phyloP scores from a whole-genome alignment of 306 rosid species.

The Corylus avellana region DNA sequence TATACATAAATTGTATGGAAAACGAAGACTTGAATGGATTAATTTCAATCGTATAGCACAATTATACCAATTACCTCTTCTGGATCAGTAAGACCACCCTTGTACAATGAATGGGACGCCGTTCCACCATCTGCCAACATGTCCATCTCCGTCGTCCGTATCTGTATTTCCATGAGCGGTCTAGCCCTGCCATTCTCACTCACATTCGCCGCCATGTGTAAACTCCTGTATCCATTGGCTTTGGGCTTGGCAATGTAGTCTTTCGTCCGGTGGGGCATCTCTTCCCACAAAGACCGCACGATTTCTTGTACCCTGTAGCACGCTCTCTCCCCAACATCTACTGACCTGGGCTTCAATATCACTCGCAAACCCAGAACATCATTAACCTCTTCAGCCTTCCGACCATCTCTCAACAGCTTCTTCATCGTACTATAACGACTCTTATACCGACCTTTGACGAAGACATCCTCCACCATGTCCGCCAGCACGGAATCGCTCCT shows the following conservation, averaged over 20 bases:
- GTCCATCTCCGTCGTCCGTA: constrained; percentile 87
- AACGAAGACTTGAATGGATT: neutral
- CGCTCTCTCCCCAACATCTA: constrained; percentile 64
- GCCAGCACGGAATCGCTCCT: constrained; percentile 49
- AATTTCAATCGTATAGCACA: neutral
- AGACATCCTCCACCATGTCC: constrained; percentile 52
- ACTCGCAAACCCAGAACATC: constrained; percentile 85
- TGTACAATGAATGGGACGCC: constrained; percentile 94
- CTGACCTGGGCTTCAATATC: constrained; percentile 57
- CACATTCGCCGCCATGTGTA: constrained; percentile 91
- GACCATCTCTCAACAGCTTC: constrained; percentile 86
- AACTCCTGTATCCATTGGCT: constrained; percentile 80
- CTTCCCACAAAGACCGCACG: constrained; percentile 72
- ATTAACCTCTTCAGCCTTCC: constrained; percentile 76
- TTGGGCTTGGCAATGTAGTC: constrained; percentile 87
- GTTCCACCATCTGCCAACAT: constrained; percentile 70
- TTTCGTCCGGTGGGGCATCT: constrained; percentile 71
- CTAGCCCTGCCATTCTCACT: constrained; percentile 56
- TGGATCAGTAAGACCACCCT: constrained; percentile 83
- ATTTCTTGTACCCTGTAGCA: constrained; percentile 69
- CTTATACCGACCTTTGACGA: constrained; percentile 72
- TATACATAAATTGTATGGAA: neutral
- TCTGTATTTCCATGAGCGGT: constrained; percentile 87
- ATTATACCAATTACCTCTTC: constrained; percentile 62
- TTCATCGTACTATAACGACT: constrained; percentile 92